These are phyloP conservation scores for Schizochytrium sp. DNA, from an alignment of 108 stramenopile species.

Conservation along the genomic window DNA sequence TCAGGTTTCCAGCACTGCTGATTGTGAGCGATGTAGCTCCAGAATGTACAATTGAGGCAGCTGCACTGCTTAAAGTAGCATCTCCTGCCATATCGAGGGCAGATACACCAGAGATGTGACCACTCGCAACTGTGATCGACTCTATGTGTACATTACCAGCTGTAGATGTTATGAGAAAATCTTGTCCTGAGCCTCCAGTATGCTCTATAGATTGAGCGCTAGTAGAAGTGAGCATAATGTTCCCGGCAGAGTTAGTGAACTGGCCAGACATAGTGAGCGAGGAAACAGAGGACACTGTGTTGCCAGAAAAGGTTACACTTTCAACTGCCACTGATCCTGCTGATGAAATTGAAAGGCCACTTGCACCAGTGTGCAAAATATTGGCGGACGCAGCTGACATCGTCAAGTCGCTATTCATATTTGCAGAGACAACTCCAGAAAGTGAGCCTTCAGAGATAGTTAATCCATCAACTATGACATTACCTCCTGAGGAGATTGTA, in stretches of 20 bases:
- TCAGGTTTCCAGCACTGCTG: not conserved
- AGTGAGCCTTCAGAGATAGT: not conserved
- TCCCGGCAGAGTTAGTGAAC: not conserved
- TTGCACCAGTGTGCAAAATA: not conserved
- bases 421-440: not conserved
- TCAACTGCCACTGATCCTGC: not conserved
- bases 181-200: not conserved
- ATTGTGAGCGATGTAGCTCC: not conserved
- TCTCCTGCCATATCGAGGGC: not conserved
- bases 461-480: not conserved
- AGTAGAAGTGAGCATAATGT: slow-evolving; percentile 9
- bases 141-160: not conserved
- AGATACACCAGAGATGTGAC: not conserved
- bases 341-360: not conserved
- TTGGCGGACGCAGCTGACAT: not conserved
- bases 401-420: too few species aligned
- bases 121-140: not conserved
- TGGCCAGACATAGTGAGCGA: not conserved
- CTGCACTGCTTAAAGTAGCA: not conserved
- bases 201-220: not conserved
- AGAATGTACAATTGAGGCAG: not conserved
- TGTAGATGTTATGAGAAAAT: not conserved
- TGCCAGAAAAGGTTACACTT: not conserved
- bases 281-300: not conserved
- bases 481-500: not conserved